Conservation (phyloP, 2,329 filamentous ascomycete species). For the Xylariaceae sp. region DNA sequence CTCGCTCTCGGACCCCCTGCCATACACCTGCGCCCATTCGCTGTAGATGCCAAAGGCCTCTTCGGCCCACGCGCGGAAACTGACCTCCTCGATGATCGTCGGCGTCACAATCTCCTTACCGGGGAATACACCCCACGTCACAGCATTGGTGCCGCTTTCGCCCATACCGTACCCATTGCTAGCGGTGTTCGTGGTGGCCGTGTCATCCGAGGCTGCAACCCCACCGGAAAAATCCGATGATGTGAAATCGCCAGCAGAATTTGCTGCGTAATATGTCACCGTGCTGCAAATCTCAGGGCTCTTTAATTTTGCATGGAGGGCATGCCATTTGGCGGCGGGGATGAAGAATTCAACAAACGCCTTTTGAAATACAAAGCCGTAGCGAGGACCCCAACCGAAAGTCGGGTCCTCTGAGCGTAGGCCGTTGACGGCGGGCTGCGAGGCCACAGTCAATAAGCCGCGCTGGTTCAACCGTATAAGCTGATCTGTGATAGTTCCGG, state of each 20-base stretch:
- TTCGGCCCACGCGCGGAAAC: constrained; percentile 88
- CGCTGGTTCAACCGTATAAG: constrained; percentile 70
- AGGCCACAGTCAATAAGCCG: constrained; percentile 95
- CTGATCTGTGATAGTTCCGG: constrained; percentile 68
- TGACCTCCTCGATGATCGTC: constrained; percentile 93
- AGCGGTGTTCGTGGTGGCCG: neutral
- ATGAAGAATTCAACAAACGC: constrained; percentile 97
- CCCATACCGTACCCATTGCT: constrained; percentile 21
- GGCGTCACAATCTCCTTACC: constrained; percentile 95
- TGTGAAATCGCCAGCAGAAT: constrained; percentile 69
- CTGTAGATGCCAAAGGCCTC: constrained; percentile 94
- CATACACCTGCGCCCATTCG: constrained; percentile 89
- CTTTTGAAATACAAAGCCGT: constrained; percentile 97
- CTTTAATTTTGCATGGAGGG: constrained; percentile 58
- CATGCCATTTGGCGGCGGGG: constrained; percentile 63
- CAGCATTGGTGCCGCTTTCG: constrained; percentile 70
- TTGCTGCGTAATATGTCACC: constrained; percentile 84
- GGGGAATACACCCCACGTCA: constrained; percentile 94
- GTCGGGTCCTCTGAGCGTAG: constrained; percentile 67
- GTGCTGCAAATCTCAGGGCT: constrained; percentile 54
- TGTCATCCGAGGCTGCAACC: constrained; percentile 15
- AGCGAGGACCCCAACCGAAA: constrained; percentile 89
- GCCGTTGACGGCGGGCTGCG: constrained; percentile 89
- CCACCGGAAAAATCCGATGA: constrained; percentile 54
- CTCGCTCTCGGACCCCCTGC: constrained; percentile 64